Conservation (phyloP, 371 early-diverging fungal genomes). For the Sporodiniella umbellata region DNA sequence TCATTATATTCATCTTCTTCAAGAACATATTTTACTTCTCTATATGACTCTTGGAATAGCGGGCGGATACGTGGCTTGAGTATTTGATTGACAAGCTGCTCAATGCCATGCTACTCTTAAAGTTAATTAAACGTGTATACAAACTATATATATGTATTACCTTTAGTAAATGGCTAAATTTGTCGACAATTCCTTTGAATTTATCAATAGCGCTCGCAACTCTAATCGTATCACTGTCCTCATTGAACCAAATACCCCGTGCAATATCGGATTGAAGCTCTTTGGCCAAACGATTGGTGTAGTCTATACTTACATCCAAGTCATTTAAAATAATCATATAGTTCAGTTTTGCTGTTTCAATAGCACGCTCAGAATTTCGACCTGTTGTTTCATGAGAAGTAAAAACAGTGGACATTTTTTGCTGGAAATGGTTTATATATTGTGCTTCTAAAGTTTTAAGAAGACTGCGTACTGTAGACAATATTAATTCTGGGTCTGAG, state of each 20-base stretch:
- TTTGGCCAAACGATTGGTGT: slow-evolving; percentile 62
- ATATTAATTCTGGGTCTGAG: slow-evolving; percentile 62
- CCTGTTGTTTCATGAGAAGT: slow-evolving; percentile 41
- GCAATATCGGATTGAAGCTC: slow-evolving; percentile 60
- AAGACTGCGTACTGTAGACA: slow-evolving; percentile 59
- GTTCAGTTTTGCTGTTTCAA: slow-evolving; percentile 50
- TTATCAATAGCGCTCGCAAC: slow-evolving; percentile 44
- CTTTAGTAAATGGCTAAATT: slow-evolving; percentile 63
- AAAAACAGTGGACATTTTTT: slow-evolving; percentile 56
- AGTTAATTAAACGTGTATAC: neutral
- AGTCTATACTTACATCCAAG: slow-evolving; percentile 75
- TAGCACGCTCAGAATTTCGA: slow-evolving; percentile 22
- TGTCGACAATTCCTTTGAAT: slow-evolving; percentile 54
- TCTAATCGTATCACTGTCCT: slow-evolving; percentile 49
- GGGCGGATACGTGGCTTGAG: slow-evolving; percentile 80
- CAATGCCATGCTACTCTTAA: slow-evolving; percentile 62
- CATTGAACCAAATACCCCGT: slow-evolving; percentile 37
- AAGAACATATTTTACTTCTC: slow-evolving; percentile 84
- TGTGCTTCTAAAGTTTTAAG: slow-evolving; percentile 63
- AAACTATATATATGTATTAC: too few relatives aligned
- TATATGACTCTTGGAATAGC: slow-evolving; percentile 75
- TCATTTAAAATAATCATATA: slow-evolving; percentile 85
- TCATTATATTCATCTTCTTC: slow-evolving; percentile 90
- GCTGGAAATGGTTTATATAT: slow-evolving; percentile 63
- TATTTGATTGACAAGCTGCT: slow-evolving; percentile 74